These are phyloP conservation scores for Dryadomyces quercivorus DNA, from an alignment of 2,329 filamentous ascomycete species.

Conservation along the genomic window DNA sequence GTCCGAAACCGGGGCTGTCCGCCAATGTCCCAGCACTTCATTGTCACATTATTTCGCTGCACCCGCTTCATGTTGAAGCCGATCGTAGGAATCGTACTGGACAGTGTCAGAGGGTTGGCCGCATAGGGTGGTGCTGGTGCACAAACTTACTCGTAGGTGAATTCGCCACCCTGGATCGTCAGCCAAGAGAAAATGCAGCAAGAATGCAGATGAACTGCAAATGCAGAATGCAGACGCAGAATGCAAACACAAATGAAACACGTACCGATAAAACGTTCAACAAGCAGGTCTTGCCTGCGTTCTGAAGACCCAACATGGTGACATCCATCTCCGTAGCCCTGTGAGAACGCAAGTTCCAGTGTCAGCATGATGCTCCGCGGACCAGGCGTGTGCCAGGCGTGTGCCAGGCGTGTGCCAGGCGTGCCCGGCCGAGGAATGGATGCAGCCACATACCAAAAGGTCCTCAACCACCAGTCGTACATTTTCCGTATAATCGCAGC, in stretches of 20 bases:
- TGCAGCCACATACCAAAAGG: constrained; percentile 63
- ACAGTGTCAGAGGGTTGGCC: too few relatives aligned
- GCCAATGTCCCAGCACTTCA: constrained; percentile 98
- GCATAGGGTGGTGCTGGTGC: neutral
- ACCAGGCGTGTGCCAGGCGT: too few relatives aligned
- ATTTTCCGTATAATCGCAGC: constrained; percentile 84
- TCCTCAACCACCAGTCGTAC: constrained; percentile 96
- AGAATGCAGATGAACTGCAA: too few relatives aligned
- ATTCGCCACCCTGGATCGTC: constrained; percentile 71
- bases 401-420: too few relatives aligned
- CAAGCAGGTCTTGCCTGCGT: constrained; percentile 94
- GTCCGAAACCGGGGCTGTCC: constrained; percentile 92
- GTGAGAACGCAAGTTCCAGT: neutral
- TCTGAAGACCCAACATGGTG: constrained; percentile 96
- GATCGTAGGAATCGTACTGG: constrained; percentile 91
- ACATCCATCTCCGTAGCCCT: constrained; percentile 99
- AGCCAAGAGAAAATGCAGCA: too few relatives aligned
- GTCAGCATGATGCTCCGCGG: constrained; percentile 4
- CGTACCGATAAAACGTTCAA: constrained; percentile 90
- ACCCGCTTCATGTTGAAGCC: constrained; percentile 99
- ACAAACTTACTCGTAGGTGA: constrained; percentile 82
- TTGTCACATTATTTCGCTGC: constrained; percentile 92
- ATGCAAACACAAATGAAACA: too few relatives aligned
- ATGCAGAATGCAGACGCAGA: too few relatives aligned
- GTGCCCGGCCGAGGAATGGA: too few relatives aligned